Conservation (phyloP, 2,329 filamentous ascomycete genomes). For the Fusarium anguioides region DNA sequence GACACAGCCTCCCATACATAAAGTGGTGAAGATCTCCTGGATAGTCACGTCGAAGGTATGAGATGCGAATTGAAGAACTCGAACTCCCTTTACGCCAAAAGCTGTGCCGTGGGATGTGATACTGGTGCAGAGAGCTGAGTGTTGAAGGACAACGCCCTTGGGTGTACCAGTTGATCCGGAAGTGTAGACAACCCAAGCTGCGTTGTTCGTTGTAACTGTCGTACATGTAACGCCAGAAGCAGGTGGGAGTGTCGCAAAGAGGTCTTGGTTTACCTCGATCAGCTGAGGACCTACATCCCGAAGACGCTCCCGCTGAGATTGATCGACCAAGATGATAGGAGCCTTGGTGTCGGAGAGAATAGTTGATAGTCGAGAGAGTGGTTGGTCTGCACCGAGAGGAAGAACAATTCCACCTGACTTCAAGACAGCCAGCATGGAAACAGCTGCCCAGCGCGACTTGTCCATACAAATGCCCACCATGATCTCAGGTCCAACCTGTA, state of each 20-base stretch:
- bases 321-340: not conserved
- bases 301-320: not conserved
- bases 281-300: not conserved
- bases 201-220: not conserved
- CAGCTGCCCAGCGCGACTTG: not conserved
- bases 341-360: not conserved
- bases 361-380: not conserved
- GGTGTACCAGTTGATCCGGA: not conserved
- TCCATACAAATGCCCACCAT: conserved; percentile 12
- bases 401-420: conserved; percentile 1
- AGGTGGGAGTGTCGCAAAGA: not conserved
- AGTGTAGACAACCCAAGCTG: conserved; percentile 8
- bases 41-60: not conserved
- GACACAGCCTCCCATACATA: conserved; percentile 1
- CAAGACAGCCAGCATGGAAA: not conserved
- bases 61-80: not conserved
- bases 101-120: not conserved
- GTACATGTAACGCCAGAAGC: not conserved
- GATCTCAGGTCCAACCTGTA: not conserved
- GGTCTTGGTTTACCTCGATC: not conserved
- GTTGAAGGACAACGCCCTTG: not conserved
- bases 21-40: conserved; percentile 2
- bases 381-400: not conserved
- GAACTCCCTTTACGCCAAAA: not conserved
- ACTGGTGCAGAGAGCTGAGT: not conserved